Evolutionary conservation across 2,329 filamentous ascomycete species (phyloP), one percentile per base, ranked within the genome.

Genomic region (Aspergillus sp.): DNA sequence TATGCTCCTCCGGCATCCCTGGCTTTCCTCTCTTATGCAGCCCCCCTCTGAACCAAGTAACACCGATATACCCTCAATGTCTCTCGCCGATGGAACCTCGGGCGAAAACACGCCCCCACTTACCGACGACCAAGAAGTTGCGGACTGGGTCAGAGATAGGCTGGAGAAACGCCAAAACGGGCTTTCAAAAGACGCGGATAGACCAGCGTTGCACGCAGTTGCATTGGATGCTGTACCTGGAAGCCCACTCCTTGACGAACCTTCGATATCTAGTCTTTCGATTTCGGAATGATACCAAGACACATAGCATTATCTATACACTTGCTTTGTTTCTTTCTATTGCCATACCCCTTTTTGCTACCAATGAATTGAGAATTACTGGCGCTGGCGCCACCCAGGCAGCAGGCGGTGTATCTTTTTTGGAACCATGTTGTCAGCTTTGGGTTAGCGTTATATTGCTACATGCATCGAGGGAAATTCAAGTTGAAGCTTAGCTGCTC

Each of bases 191-290:
- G 80, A 79, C 49, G 72, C 76, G 15, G 80, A 81, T 49, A 90
- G 90, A 69, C 95, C 95, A 15, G 93, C 95, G 3, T 77, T 98
- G 61, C 95, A 98, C 73, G 88, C 91, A 5, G 93, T 90, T 23
- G 91, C 93, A 2, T 76, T 98, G 45, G 90, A 96, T 72, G 85
- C 84, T 12, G 84, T 93, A 25, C 73, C 73, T 17, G 75, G 73
- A 6, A 78, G 71, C 57, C 71, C 74, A 19, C 58, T 74, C 14
- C 52, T 72, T n/a, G 70, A 70, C 47, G 65, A 70, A 52, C 61
- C 68, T 23, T 52, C 62, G 2, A 31, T 61, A 17, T 58, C 52
- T 14, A n/a, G 17, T 17, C 45, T 48, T n/a, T 48, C 45, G 2
- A 25, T 61, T 23, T 57, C 50, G 11, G 14, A 35, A 40, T 40